phyloP scores from a whole-genome alignment of 106 monocot genomes.

The Dactylorhiza incarnata region DNA sequence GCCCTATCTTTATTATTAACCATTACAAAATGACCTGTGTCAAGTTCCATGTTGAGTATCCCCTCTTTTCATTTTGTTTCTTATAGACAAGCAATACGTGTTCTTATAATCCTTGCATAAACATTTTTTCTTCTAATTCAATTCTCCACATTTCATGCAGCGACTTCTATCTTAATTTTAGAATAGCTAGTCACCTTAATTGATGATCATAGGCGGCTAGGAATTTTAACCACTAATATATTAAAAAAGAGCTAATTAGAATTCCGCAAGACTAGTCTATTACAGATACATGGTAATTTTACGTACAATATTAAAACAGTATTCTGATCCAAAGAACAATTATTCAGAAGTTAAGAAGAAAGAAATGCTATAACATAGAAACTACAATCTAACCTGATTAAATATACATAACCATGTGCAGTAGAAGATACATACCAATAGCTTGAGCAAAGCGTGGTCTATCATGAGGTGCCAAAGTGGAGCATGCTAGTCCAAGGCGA shows the following conservation, averaged over 20 bases:
- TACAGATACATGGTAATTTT: neutral
- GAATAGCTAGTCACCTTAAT: too few species aligned
- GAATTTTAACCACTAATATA: neutral
- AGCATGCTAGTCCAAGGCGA: constrained; percentile 80
- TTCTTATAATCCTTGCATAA: too few species aligned
- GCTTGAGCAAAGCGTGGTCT: constrained; percentile 82
- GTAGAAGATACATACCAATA: constrained; percentile 38
- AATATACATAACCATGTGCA: neutral
- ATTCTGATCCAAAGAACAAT: neutral
- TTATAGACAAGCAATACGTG: too few species aligned
- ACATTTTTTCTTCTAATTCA: too few species aligned
- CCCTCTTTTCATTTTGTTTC: too few species aligned
- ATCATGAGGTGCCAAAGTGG: constrained; percentile 54
- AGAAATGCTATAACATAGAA: neutral
- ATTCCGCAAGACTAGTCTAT: neutral
- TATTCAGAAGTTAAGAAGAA: neutral
- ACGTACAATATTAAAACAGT: neutral
- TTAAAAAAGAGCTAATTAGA: neutral
- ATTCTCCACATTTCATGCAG: too few species aligned
- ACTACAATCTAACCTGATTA: neutral
- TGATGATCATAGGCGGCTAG: neutral
- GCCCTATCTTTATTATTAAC: too few species aligned
- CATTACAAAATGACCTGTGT: too few species aligned
- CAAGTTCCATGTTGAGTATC: too few species aligned
- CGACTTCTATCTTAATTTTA: too few species aligned